These are phyloP conservation scores for Acanthamoeba royreba DNA, from an alignment of 208 protist genomes.

Conservation along the genomic window DNA sequence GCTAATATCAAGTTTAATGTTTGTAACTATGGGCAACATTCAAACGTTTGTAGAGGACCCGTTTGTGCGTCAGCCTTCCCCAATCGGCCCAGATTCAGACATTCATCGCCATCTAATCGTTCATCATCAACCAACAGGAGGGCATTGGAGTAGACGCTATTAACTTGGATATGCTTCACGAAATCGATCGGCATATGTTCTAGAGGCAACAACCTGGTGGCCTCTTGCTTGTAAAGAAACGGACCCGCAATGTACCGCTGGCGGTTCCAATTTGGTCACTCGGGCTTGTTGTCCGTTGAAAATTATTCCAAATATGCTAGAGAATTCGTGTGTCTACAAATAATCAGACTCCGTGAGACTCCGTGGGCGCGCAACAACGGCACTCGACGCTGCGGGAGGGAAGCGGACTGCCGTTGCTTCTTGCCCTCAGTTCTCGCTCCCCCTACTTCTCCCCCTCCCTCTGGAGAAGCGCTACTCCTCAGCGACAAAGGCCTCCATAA, in stretches of 20 bases:
- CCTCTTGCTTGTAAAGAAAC: too few relatives aligned
- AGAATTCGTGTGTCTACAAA: too few relatives aligned
- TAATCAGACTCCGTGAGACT: not conserved
- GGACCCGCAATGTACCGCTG: too few relatives aligned
- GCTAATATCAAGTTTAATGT: constrained; percentile 10
- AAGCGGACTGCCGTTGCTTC: not conserved
- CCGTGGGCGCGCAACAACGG: not conserved
- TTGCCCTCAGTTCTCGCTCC: too few relatives aligned
- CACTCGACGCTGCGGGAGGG: too few relatives aligned
- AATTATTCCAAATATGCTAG: too few relatives aligned
- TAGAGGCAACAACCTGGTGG: not conserved
- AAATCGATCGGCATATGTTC: not conserved
- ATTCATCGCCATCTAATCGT: not conserved
- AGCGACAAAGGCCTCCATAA: too few relatives aligned
- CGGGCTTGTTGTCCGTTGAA: too few relatives aligned
- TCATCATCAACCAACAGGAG: not conserved
- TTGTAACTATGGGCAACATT: not conserved
- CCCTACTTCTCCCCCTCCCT: too few relatives aligned
- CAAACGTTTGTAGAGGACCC: constrained; percentile 15
- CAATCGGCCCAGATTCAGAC: not conserved
- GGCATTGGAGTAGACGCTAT: not conserved
- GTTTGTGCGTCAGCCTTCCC: not conserved
- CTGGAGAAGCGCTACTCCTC: too few relatives aligned
- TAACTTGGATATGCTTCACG: not conserved
- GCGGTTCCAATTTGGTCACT: too few relatives aligned